phyloP scores from a whole-genome alignment of 2,329 filamentous ascomycete species.

The Fusarium luffae region DNA sequence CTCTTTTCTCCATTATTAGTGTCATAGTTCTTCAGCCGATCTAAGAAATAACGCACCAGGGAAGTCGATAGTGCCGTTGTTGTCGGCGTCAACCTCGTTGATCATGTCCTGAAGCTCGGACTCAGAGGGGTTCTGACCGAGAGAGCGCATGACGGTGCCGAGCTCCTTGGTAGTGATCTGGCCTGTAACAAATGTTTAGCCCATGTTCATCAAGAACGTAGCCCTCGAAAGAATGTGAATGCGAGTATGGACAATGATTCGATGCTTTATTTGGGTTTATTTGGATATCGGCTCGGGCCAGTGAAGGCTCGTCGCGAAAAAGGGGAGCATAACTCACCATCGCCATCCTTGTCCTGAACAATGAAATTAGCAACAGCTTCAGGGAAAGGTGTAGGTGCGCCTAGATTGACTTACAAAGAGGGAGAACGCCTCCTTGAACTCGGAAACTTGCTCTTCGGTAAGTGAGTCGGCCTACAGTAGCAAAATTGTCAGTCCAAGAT shows the following conservation, averaged over 20 bases:
- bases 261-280: slow-evolving; percentile 16
- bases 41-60: slow-evolving; percentile 70
- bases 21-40: not conserved
- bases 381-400: not conserved
- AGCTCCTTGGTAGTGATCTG: slow-evolving; percentile 94
- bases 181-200: slow-evolving; percentile 61
- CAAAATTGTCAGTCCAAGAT: slow-evolving; percentile 41
- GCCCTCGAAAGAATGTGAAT: slow-evolving; percentile 7
- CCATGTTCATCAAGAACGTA: slow-evolving; percentile 16
- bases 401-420: slow-evolving; percentile 83
- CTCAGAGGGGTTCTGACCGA: slow-evolving; percentile 90
- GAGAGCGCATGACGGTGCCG: slow-evolving; percentile 89
- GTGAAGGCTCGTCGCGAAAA: slow-evolving; percentile 25
- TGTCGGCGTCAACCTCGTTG: slow-evolving; percentile 92
- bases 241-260: not conserved
- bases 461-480: slow-evolving; percentile 87
- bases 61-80: slow-evolving; percentile 93
- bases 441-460: slow-evolving; percentile 99
- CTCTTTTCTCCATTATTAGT: slow-evolving; percentile 63
- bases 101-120: slow-evolving; percentile 94
- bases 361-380: slow-evolving; percentile 43
- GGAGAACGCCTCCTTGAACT: slow-evolving; percentile 99
- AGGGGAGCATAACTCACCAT: slow-evolving; percentile 72
- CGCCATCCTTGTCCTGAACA: slow-evolving; percentile 85
- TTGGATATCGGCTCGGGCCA: slow-evolving; percentile 19